phyloP scores from a whole-genome alignment of 495 filamentous ascomycete species.

The Neurospora intermedia region DNA sequence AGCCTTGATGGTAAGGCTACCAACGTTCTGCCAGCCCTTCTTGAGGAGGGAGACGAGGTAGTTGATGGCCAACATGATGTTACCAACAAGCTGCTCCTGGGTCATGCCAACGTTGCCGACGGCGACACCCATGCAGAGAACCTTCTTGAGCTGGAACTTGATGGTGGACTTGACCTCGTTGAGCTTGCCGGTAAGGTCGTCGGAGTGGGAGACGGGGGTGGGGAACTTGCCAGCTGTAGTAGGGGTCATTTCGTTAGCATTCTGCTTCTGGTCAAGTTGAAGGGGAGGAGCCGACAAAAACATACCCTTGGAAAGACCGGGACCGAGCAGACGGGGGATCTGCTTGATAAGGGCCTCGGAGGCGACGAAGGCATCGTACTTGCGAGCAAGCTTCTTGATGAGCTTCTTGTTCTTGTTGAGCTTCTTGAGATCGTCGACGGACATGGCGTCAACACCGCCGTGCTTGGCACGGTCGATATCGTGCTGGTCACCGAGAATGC shows the following conservation, averaged over 20 bases:
- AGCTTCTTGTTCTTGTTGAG: constrained; percentile 99
- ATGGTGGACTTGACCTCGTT: constrained; percentile 99
- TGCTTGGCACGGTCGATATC: constrained; percentile 99
- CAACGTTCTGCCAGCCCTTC: constrained; percentile 99
- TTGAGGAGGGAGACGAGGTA: constrained; percentile 97
- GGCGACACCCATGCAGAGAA: constrained; percentile 97
- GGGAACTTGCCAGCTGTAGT: constrained; percentile 92
- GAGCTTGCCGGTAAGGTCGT: constrained; percentile 88
- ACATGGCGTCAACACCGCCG: constrained; percentile 94
- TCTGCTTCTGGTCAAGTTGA: no score
- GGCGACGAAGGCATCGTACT: constrained; percentile 98
- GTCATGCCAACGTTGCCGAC: constrained; percentile 97
- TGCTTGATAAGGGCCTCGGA: constrained; percentile 97
- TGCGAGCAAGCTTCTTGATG: constrained; percentile 99
- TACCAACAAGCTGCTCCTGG: constrained; percentile 87
- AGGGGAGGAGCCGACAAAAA: not conserved
- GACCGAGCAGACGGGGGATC: constrained; percentile 97
- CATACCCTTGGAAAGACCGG: constrained; percentile 94
- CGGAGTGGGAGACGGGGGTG: constrained; percentile 87
- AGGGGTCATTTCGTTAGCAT: constrained; percentile 4
- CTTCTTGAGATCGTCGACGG: constrained; percentile 97
- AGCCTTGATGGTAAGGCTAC: constrained; percentile 97
- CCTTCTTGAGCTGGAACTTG: constrained; percentile 99
- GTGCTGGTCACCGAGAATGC: constrained; percentile 98
- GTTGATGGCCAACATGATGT: constrained; percentile 97